Evolutionary conservation across 331 rosid species (phyloP).

Genomic region (Pyrus hybrid): DNA sequence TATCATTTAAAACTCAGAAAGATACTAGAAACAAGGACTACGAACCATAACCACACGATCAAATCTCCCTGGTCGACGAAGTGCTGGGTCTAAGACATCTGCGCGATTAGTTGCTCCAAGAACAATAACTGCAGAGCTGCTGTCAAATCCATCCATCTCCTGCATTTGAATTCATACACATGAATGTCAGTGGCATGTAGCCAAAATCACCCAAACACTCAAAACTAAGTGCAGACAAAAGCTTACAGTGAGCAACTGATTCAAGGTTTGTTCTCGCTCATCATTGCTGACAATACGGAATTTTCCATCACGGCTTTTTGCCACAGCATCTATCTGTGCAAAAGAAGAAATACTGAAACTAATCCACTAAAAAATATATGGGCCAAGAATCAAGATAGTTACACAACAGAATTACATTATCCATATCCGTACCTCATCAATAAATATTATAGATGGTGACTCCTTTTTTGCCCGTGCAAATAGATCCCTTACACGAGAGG

Average conservation of each 20-base stretch:
- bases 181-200: conserved; percentile 1
- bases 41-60: conserved; percentile 94
- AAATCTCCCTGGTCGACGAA: conserved; percentile 98
- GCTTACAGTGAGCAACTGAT: conserved; percentile 94
- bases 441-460: conserved; percentile 89
- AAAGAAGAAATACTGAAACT: conserved; percentile 11
- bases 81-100: conserved; percentile 93
- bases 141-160: conserved; percentile 99
- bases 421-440: conserved; percentile 67
- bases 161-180: conserved; percentile 25
- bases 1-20: conserved; percentile 8
- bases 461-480: conserved; percentile 99
- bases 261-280: conserved; percentile 96
- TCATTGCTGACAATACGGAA: conserved; percentile 92
- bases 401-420: not conserved
- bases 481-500: conserved; percentile 99
- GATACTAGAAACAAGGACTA: conserved; percentile 16
- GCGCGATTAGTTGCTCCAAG: conserved; percentile 98
- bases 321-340: conserved; percentile 95
- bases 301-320: conserved; percentile 98
- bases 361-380: conserved; percentile 7
- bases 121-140: conserved; percentile 93
- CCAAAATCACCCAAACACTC: conserved; percentile 9
- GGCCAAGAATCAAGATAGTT: conserved; percentile 5
- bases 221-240: conserved; percentile 17